Evolutionary conservation across 768 basidiomycete genomes (phyloP).

Genomic region (Pleurotus giganteus): DNA sequence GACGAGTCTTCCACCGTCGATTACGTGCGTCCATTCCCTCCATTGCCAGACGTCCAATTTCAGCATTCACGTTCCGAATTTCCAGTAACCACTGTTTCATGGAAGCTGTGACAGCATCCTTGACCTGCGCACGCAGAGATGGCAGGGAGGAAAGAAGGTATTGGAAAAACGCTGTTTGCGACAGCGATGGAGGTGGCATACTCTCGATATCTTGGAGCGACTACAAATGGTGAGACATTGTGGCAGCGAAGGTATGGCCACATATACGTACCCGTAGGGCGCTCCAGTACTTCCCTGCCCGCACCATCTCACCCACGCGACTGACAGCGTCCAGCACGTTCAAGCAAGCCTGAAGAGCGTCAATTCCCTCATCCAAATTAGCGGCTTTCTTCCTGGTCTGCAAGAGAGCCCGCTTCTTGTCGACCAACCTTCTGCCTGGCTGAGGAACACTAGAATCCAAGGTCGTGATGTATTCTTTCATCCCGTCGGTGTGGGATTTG

Average conservation of each 20-base stretch:
- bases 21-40: slow-evolving; percentile 87
- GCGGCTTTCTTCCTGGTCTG: slow-evolving; percentile 91
- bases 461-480: slow-evolving; percentile 87
- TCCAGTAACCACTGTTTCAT: slow-evolving; percentile 97
- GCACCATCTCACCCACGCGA: slow-evolving; percentile 90
- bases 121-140: slow-evolving; percentile 84
- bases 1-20: slow-evolving; percentile 76
- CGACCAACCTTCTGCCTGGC: slow-evolving; percentile 82
- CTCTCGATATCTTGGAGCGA: slow-evolving; percentile 93
- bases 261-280: slow-evolving; percentile 83
- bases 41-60: slow-evolving; percentile 83
- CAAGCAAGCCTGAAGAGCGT: slow-evolving; percentile 90
- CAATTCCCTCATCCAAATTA: slow-evolving; percentile 96
- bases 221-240: slow-evolving; percentile 43
- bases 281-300: slow-evolving; percentile 94
- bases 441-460: slow-evolving; percentile 87
- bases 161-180: slow-evolving; percentile 90
- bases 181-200: slow-evolving; percentile 85
- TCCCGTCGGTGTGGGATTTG: slow-evolving; percentile 92
- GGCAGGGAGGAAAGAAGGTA: slow-evolving; percentile 91
- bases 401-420: slow-evolving; percentile 89
- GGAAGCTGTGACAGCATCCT: slow-evolving; percentile 90
- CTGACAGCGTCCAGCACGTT: slow-evolving; percentile 91
- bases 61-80: slow-evolving; percentile 82
- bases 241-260: slow-evolving; percentile 28